Base-by-base conservation (phyloP, 163 green algal species). In the Prototheca cutis region DNA sequence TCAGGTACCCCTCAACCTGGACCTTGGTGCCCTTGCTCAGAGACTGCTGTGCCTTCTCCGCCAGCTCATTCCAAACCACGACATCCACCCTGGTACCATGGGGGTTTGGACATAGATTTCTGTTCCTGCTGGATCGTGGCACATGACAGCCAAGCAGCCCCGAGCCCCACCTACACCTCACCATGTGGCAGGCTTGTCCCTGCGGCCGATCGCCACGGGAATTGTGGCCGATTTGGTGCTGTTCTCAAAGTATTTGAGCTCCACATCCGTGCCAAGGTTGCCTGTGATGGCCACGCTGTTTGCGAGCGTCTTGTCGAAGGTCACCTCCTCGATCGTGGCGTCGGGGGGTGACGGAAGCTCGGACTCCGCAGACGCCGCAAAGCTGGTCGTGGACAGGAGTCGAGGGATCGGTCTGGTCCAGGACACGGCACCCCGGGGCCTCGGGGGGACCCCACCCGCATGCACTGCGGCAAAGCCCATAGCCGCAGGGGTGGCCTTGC, bases 211-310 rank as follows among this genome's bases (percentile, higher is more conserved):
- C 13, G 62, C 62, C 40, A 69, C 21, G 3, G 32, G n/a, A 8
- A 53, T 42, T 25, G 21, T 56, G 8, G 53, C 27, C n/a, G 61
- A 39, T 39, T 69, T 69, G 25, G 19, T 66, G 28, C 53, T 34
- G 24, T 19, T 69, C 52, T 69, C 53, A 6, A 69, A 42, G 24
- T 40, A 62, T 6, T 34, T 32, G 8, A 69, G 18, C 18, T 69
- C 62, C 36, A 45, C 36, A 15, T 45, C 36, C 13, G 13, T 40
- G 25, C 63, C 63, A 19, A 71, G 29, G 24, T 29, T 65, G 30
- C 63, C 63, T 4, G 61, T 65, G 18, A 71, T 28, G 4, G 33
- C 36, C 17, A 71, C 42, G 3, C 8, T 45, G 32, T 71, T 71
- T 0, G 18, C 29, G 17, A 66, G 8, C n/a, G 31, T 24, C 29